These are phyloP conservation scores for Neovahlkampfia damariscottae DNA, from an alignment of 78 protist species.

Conservation along the genomic window DNA sequence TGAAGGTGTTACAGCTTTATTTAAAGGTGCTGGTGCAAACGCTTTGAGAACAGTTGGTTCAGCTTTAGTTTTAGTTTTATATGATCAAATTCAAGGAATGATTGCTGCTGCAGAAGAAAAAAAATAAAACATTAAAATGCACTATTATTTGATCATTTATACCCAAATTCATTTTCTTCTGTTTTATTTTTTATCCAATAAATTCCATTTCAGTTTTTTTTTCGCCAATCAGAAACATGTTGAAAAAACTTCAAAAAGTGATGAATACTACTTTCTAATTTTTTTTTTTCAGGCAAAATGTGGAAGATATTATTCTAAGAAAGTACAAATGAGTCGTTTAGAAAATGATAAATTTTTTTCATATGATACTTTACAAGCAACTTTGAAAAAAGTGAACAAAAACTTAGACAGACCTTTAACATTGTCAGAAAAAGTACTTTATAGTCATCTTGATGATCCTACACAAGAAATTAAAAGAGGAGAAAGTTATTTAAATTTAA, in stretches of 20 bases:
- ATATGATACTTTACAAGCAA: neutral
- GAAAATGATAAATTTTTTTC: constrained; percentile 4
- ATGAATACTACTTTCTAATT: too few species aligned
- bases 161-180: too few species aligned
- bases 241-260: too few species aligned
- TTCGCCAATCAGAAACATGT: too few species aligned
- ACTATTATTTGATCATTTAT: too few species aligned
- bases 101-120: too few species aligned
- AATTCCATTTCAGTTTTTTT: too few species aligned
- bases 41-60: constrained; percentile 78
- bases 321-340: too few species aligned
- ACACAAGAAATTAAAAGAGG: constrained; percentile 46
- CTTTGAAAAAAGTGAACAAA: constrained; percentile 13
- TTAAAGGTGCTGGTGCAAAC: constrained; percentile 95
- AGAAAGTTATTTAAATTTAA: constrained; percentile 59
- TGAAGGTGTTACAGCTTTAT: constrained; percentile 80
- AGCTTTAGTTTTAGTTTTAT: constrained; percentile 80
- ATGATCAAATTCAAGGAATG: constrained; percentile 72
- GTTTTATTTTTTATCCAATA: too few species aligned
- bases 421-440: constrained; percentile 75
- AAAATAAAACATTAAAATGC: too few species aligned
- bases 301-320: too few species aligned
- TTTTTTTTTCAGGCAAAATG: too few species aligned
- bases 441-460: constrained; percentile 73
- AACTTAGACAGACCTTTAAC: constrained; percentile 68